phyloP scores from a whole-genome alignment of 768 basidiomycete genomes.

The Solioccasus polychromus region DNA sequence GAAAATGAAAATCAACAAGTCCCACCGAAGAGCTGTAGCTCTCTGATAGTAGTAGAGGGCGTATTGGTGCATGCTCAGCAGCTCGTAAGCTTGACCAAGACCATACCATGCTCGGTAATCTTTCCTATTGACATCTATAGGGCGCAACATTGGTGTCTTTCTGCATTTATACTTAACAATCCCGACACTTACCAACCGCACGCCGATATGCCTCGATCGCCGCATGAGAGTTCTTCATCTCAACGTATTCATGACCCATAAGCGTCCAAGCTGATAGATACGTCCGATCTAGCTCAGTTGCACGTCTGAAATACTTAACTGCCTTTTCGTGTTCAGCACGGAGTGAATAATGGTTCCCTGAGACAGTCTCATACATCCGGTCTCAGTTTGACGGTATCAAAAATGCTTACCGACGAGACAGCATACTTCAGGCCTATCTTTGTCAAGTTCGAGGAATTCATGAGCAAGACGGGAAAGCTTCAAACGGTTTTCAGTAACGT shows the following conservation, averaged over 20 bases:
- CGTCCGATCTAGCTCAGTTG: conserved; percentile 91
- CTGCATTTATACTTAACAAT: neutral
- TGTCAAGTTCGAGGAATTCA: conserved; percentile 84
- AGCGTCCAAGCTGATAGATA: conserved; percentile 98
- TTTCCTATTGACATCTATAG: conserved; percentile 87
- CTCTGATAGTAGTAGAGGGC: conserved; percentile 95
- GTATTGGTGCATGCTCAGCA: conserved; percentile 96
- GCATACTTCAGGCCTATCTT: conserved; percentile 94
- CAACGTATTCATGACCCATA: conserved; percentile 98
- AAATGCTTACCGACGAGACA: conserved; percentile 82
- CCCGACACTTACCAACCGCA: conserved; percentile 74
- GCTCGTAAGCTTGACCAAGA: conserved; percentile 95
- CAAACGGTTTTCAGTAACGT: conserved; percentile 85
- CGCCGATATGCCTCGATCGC: conserved; percentile 97
- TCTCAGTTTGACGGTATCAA: neutral
- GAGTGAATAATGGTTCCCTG: conserved; percentile 97
- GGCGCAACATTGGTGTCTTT: neutral
- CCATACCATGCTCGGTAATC: conserved; percentile 99
- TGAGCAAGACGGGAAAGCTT: conserved; percentile 91
- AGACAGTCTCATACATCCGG: neutral
- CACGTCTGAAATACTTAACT: conserved; percentile 90
- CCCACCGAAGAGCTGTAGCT: conserved; percentile 85
- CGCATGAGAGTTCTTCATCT: conserved; percentile 99
- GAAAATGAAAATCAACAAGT: neutral
- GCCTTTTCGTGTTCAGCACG: conserved; percentile 94